phyloP scores from a whole-genome alignment of 257 asterid genomes.

The Solanum sparsipilum region DNA sequence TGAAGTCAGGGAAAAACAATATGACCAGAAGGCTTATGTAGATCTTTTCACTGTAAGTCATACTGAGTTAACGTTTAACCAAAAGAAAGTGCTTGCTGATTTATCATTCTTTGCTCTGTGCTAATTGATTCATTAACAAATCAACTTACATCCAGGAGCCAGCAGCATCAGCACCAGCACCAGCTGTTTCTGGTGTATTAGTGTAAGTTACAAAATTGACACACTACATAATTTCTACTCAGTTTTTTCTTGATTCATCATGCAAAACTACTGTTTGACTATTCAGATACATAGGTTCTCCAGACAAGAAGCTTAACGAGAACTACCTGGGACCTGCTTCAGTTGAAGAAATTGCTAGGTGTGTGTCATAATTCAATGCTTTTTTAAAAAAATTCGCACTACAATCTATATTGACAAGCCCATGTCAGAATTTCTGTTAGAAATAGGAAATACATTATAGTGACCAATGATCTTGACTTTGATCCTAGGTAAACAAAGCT shows the following conservation, averaged over 20 bases:
- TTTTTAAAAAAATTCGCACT: accelerated
- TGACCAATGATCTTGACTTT: background rate
- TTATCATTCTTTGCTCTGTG: background rate
- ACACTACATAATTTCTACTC: background rate
- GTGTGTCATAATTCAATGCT: background rate
- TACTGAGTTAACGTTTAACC: background rate
- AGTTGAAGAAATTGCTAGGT: conserved; percentile 76
- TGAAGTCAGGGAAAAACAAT: conserved; percentile 97
- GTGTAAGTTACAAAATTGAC: conserved; percentile 47
- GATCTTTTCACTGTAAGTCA: conserved; percentile 71
- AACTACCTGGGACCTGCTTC: conserved; percentile 92
- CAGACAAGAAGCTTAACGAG: conserved; percentile 60
- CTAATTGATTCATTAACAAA: background rate
- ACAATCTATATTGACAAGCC: background rate
- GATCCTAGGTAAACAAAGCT: background rate
- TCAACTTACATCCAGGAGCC: conserved; percentile 36
- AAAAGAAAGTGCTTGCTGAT: background rate
- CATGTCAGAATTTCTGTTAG: background rate
- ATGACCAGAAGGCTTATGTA: conserved; percentile 67
- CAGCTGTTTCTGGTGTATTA: conserved; percentile 59
- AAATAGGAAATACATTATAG: background rate
- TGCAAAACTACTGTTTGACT: conserved; percentile 2
- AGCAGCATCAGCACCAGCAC: conserved; percentile 20
- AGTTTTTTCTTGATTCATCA: background rate
- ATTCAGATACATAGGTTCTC: conserved; percentile 70